phyloP scores from a whole-genome alignment of 2,329 filamentous ascomycete species.

The Allantophomopsis cytisporea region DNA sequence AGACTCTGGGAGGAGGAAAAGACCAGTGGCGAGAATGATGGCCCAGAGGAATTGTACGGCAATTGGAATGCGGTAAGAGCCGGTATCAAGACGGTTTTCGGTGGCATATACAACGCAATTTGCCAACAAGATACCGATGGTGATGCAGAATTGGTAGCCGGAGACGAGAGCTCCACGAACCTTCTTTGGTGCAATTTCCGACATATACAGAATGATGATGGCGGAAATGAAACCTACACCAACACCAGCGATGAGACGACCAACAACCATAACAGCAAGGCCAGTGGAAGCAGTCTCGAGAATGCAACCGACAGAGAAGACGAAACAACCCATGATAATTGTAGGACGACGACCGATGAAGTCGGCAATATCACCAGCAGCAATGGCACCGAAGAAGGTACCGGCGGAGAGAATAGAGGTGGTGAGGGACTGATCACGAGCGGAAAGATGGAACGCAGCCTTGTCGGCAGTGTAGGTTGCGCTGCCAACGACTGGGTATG shows the following conservation, averaged over 20 bases:
- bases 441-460: conserved; percentile 15
- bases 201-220: conserved; percentile 75
- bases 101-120: conserved; percentile 63
- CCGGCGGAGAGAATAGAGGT: conserved; percentile 64
- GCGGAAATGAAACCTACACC: conserved; percentile 74
- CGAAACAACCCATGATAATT: conserved; percentile 52
- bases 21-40: conserved; percentile 56
- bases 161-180: conserved; percentile 70
- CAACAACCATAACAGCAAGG: conserved; percentile 52
- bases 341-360: conserved; percentile 60
- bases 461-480: conserved; percentile 16
- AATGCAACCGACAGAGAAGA: conserved; percentile 57
- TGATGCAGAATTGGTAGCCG: conserved; percentile 75
- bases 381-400: conserved; percentile 68
- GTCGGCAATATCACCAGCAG: conserved; percentile 67
- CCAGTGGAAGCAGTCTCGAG: conserved; percentile 46
- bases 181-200: conserved; percentile 43
- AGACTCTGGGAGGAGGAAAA: conserved; percentile 70
- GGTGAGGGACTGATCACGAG: conserved; percentile 41
- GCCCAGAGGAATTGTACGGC: conserved; percentile 72
- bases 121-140: conserved; percentile 64
- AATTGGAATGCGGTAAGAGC: conserved; percentile 71
- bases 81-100: conserved; percentile 43
- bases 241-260: conserved; percentile 62
- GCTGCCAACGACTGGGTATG: conserved; percentile 22